Evolutionary conservation across 2,329 filamentous ascomycete species (phyloP).

Genomic region (Pleomassaria siparia): DNA sequence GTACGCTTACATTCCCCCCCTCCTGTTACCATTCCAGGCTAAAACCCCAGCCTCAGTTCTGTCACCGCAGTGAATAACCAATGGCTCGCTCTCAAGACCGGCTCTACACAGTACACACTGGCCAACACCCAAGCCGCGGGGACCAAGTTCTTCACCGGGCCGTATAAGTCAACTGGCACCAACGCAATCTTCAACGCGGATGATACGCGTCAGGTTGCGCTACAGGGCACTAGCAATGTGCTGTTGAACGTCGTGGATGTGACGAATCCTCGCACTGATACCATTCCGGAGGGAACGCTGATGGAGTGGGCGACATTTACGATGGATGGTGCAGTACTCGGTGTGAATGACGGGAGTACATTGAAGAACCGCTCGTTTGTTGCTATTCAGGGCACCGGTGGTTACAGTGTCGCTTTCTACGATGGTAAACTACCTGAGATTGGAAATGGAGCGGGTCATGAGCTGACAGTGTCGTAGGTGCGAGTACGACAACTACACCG

Average conservation of each 20-base stretch:
- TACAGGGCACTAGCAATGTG: conserved; percentile 22
- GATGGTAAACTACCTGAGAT: conserved; percentile 22
- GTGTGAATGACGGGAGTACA: conserved; percentile 30
- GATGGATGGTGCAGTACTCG: conserved; percentile 24
- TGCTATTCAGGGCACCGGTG: conserved; percentile 16
- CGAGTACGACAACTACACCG: conserved; percentile 16
- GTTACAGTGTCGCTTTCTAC: conserved; percentile 25
- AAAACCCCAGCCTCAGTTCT: conserved; percentile 9
- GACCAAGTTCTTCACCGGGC: conserved; percentile 26
- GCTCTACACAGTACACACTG: conserved; percentile 21
- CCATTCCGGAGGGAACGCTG: conserved; percentile 25
- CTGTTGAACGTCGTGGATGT: conserved; percentile 29
- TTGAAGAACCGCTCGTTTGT: conserved; percentile 28
- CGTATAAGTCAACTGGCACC: conserved; percentile 27
- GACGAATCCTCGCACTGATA: conserved; percentile 19
- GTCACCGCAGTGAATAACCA: conserved; percentile 24
- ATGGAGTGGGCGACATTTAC: conserved; percentile 37
- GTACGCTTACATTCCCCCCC: conserved; percentile 14
- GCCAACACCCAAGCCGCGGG: conserved; percentile 15
- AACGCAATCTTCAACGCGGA: conserved; percentile 28
- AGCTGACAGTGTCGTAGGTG: conserved; percentile 17
- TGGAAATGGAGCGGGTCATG: not conserved
- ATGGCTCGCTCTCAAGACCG: conserved; percentile 24
- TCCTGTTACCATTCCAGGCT: not conserved
- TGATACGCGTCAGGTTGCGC: conserved; percentile 31